Evolutionary conservation across 352 stramenopile genomes (phyloP).

Genomic region (Nothophytophthora sp.): DNA sequence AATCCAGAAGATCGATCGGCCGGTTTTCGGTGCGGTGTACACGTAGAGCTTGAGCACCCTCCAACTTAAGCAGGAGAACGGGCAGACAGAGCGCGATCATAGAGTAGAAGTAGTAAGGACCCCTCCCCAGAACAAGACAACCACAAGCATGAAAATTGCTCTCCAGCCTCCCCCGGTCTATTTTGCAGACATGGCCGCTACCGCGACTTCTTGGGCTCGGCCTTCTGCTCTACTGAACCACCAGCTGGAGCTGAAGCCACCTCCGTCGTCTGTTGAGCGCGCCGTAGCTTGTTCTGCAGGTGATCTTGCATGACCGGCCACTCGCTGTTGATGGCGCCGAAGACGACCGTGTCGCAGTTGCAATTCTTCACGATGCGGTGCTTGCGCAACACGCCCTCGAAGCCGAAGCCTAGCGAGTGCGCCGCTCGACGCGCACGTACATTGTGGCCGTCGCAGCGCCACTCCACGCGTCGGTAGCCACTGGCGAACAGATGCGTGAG

Average conservation of each 20-base stretch:
- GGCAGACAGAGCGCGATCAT: slow-evolving; percentile 17
- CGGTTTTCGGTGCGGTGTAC: not conserved
- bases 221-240: not conserved
- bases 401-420: slow-evolving; percentile 82
- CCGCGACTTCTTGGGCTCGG: slow-evolving; percentile 39
- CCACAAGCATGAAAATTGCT: not conserved
- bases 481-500: slow-evolving; percentile 71
- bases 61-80: not conserved
- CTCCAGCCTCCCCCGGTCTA: too few relatives aligned
- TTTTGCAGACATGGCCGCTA: slow-evolving; percentile 10
- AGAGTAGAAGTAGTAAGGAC: slow-evolving; percentile 19
- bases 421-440: slow-evolving; percentile 75
- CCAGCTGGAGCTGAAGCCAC: not conserved
- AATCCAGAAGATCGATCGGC: slow-evolving; percentile 28
- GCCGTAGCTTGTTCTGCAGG: slow-evolving; percentile 42
- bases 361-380: slow-evolving; percentile 83
- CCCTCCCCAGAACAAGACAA: slow-evolving; percentile 2
- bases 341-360: slow-evolving; percentile 87
- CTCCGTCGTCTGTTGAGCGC: slow-evolving; percentile 21
- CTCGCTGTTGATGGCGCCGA: slow-evolving; percentile 88
- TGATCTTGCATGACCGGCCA: slow-evolving; percentile 75
- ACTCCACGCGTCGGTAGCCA: slow-evolving; percentile 88
- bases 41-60: too few relatives aligned
- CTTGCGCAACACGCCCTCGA: slow-evolving; percentile 90
- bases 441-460: slow-evolving; percentile 87